These are phyloP conservation scores for Cutaneotrichosporon sp. DNA, from an alignment of 1,284 basidiomycete species.

Conservation along the genomic window DNA sequence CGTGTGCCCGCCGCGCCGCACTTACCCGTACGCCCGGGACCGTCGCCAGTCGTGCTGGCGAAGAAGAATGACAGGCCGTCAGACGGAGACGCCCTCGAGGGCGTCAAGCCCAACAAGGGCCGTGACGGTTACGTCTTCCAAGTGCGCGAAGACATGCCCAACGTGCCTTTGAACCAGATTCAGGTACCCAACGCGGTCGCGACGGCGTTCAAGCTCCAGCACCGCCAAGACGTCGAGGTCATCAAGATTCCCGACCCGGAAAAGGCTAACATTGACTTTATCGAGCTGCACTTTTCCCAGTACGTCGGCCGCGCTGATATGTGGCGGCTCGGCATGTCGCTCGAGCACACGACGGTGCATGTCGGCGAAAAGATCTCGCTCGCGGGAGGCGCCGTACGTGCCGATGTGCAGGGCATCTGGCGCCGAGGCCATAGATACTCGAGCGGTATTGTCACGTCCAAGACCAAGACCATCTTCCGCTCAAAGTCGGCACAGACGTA, in stretches of 20 bases:
- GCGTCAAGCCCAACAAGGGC: conserved; percentile 27
- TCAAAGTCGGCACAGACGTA: conserved; percentile 81
- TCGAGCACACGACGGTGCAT: conserved; percentile 53
- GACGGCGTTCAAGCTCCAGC: conserved; percentile 43
- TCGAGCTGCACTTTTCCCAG: conserved; percentile 87
- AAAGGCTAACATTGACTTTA: conserved; percentile 65
- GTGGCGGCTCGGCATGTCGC: conserved; percentile 74
- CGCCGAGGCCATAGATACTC: conserved; percentile 53
- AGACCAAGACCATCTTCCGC: conserved; percentile 83
- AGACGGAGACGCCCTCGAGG: conserved; percentile 33
- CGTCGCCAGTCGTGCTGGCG: not conserved
- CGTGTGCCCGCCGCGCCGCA: conserved; percentile 12
- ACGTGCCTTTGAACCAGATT: conserved; percentile 36
- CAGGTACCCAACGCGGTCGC: conserved; percentile 42
- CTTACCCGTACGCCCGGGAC: not conserved
- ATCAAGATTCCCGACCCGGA: conserved; percentile 49
- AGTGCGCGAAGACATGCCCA: conserved; percentile 33
- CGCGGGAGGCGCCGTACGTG: conserved; percentile 61
- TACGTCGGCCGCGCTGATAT: conserved; percentile 88
- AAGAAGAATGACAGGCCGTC: not conserved
- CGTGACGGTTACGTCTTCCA: conserved; percentile 42
- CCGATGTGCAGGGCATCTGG: conserved; percentile 70
- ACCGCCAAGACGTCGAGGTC: conserved; percentile 45
- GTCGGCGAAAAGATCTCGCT: conserved; percentile 57
- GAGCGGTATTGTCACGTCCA: conserved; percentile 71